A percentile compares a stretch with the other conserved stretches of the same genome.
Evolutionary conservation across 192 early-diverging fungal species (phyloP).

Genomic region (Gamsiella multidivaricata): DNA sequence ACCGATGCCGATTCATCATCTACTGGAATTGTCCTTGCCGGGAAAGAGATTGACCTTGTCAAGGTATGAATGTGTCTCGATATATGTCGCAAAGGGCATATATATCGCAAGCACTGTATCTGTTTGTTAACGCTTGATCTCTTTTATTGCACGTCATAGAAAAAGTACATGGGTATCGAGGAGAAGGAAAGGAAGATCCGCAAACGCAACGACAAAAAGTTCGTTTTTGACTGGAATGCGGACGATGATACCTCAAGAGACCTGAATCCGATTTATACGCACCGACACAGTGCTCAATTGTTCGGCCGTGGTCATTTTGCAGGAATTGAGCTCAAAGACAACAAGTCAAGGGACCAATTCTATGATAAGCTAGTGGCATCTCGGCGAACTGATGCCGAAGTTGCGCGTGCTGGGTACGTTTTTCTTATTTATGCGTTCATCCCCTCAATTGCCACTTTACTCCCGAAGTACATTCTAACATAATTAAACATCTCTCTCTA

Average conservation of each 20-base stretch:
- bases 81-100: no score
- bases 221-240: constrained; percentile 98
- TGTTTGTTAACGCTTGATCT: background rate
- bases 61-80: constrained; percentile 22
- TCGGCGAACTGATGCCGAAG: constrained; percentile 67
- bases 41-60: constrained; percentile 42
- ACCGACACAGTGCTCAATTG: constrained; percentile 74
- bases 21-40: constrained; percentile 32
- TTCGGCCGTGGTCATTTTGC: constrained; percentile 92
- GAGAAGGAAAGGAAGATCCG: constrained; percentile 79
- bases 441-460: no score
- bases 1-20: constrained; percentile 1
- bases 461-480: no score
- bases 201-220: constrained; percentile 91
- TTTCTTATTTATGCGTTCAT: no score
- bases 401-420: constrained; percentile 65
- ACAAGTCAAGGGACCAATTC: constrained; percentile 73
- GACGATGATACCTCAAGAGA: constrained; percentile 95
- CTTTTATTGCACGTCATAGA: constrained; percentile 41
- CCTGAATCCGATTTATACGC: constrained; percentile 90
- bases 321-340: constrained; percentile 84
- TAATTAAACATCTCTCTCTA: background rate
- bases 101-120: background rate
- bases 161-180: constrained; percentile 89
- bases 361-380: constrained; percentile 74